phyloP scores from a whole-genome alignment of 768 basidiomycete species.

The Russula foetens region DNA sequence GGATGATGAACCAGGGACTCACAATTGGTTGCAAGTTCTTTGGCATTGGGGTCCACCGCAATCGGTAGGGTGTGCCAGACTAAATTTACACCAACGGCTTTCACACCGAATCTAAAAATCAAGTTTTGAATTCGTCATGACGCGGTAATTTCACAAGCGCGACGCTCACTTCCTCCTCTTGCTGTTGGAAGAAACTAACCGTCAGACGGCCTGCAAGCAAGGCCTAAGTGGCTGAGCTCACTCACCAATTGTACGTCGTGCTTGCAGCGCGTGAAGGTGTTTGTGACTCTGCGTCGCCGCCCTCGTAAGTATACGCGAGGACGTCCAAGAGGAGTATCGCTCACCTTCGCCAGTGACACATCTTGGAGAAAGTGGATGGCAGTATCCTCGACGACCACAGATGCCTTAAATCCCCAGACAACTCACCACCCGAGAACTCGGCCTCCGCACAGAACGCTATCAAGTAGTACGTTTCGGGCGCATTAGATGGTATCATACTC shows the following conservation, averaged over 20 bases:
- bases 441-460: constrained; percentile 1
- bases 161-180: constrained; percentile 14
- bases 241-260: constrained; percentile 19
- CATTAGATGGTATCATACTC: constrained; percentile 16
- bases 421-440: constrained; percentile 5
- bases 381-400: background rate
- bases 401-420: constrained; percentile 9
- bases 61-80: constrained; percentile 2
- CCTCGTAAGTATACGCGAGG: constrained; percentile 18
- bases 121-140: background rate
- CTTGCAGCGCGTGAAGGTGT: constrained; percentile 32
- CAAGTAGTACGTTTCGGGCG: constrained; percentile 12
- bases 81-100: constrained; percentile 18
- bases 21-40: constrained; percentile 20
- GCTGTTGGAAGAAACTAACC: constrained; percentile 6
- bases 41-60: constrained; percentile 20
- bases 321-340: constrained; percentile 19
- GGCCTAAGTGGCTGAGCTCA: background rate
- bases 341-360: constrained; percentile 73
- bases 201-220: background rate
- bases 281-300: constrained; percentile 45
- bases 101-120: constrained; percentile 14
- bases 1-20: background rate
- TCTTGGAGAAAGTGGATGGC: constrained; percentile 25
- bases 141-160: background rate